Conservation (phyloP, 2,329 filamentous ascomycete genomes). For the Pyrenophora graminea region DNA sequence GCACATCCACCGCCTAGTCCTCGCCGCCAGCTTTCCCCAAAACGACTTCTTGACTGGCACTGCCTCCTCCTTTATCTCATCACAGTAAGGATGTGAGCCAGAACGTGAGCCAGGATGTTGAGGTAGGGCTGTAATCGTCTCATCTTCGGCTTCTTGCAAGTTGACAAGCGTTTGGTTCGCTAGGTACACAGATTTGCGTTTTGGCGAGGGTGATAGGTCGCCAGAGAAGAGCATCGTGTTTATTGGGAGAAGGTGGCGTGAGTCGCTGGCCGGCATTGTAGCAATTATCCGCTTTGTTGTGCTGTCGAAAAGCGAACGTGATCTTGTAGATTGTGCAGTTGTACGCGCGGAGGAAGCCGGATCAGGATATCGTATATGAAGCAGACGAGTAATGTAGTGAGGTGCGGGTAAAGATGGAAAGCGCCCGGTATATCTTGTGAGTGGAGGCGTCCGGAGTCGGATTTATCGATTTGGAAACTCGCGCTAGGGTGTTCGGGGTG, state of each 20-base stretch:
- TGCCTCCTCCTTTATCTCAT: neutral
- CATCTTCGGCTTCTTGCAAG: conserved; percentile 13
- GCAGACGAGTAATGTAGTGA: too few relatives aligned
- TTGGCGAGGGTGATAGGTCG: neutral
- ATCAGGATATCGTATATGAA: too few relatives aligned
- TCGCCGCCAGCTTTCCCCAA: neutral
- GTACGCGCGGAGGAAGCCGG: too few relatives aligned
- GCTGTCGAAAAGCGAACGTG: neutral
- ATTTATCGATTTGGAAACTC: neutral
- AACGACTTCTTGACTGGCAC: neutral
- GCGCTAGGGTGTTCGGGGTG: neutral
- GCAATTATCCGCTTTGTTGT: too few relatives aligned
- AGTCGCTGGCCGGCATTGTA: conserved; percentile 1
- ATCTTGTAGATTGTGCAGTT: too few relatives aligned
- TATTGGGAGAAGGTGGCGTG: conserved; percentile 17
- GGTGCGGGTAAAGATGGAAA: too few relatives aligned
- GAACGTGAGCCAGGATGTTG: neutral
- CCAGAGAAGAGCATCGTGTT: conserved; percentile 13
- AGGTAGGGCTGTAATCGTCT: conserved; percentile 17
- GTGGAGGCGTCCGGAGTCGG: neutral
- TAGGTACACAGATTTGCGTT: neutral
- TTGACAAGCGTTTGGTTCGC: conserved; percentile 9
- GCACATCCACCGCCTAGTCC: neutral
- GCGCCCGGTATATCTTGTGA: too few relatives aligned
- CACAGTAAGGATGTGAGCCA: too few relatives aligned